Base-by-base conservation (phyloP, 306 rosid genomes). In the Lithocarpus polystachyus region DNA sequence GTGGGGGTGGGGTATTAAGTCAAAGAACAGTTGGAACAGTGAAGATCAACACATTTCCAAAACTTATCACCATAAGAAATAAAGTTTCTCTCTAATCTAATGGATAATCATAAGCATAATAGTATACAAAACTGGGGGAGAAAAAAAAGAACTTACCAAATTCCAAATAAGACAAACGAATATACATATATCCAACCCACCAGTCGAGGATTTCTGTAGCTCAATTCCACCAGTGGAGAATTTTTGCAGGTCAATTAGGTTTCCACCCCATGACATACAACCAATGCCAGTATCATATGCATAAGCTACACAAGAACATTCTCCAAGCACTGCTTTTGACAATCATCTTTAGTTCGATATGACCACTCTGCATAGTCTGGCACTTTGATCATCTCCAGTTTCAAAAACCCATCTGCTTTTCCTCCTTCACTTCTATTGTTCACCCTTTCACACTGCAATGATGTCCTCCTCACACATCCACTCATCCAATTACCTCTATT, bases 321-420 rank as follows among this genome's bases (percentile, higher is more conserved):
- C 54, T 71, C 35, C 57, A 86, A 74, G 70, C 89, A 86, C 9
- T 15, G n/a, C 22, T 72, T 73, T 79, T 54, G 55, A 54, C 89
- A 82, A 1, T 1, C 9, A 2, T 74, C 83, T 0, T 43, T 29
- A 17, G n/a, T 60, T 10, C 23, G 57, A 56, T 31, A 28, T 0
- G 74, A 6, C 31, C 33, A 17, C 26, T 82, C 71, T 6, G 80
- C 82, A 31, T 74, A 80, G 56, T 60, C 77, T 0, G 89, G 97
- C 53, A 87, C 77, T 80, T 90, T 89, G 19, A 89, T 77, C 60
- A 33, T 78, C 15, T 53, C 61, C 8, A 88, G 10, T 22, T 14
- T 52, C 0, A 62, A 4, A 82, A 84, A 92, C 3, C 84, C 87
- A 28, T 88, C 92, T 70, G 35, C 75, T 3, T 53, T 6, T 2